Evolutionary conservation across 805 yeast species (phyloP).

Genomic region (Suhomyces pyralidae): DNA sequence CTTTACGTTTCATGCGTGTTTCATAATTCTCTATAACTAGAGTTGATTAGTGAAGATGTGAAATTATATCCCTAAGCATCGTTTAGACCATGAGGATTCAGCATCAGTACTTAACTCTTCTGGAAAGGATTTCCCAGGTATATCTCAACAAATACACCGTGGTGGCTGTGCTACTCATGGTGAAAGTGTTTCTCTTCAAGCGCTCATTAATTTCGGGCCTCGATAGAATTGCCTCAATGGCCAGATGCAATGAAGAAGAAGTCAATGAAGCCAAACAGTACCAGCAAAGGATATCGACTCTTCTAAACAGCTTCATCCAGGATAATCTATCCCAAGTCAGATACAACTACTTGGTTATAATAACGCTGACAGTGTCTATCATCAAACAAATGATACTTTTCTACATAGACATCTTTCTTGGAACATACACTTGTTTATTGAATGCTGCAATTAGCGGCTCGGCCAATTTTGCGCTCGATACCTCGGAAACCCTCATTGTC

Average conservation of each 20-base stretch:
- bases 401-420: conserved; percentile 68
- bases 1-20: neutral
- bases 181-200: conserved; percentile 61
- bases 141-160: conserved; percentile 68
- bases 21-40: neutral
- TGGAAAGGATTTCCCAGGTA: conserved; percentile 58
- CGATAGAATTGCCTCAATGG: conserved; percentile 30
- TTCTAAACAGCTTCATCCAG: conserved; percentile 53
- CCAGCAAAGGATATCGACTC: conserved; percentile 55
- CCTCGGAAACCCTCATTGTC: conserved; percentile 59
- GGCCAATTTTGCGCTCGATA: conserved; percentile 67
- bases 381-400: conserved; percentile 61
- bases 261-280: conserved; percentile 39
- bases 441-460: conserved; percentile 73
- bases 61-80: neutral
- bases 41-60: neutral
- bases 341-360: conserved; percentile 39
- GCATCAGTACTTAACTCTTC: conserved; percentile 41
- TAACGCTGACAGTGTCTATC: conserved; percentile 51
- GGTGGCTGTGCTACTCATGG: conserved; percentile 48
- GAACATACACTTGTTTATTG: conserved; percentile 82
- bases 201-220: conserved; percentile 44
- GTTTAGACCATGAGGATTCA: neutral
- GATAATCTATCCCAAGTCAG: conserved; percentile 48
- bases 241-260: conserved; percentile 22